Evolutionary conservation across 169 alveolate species (phyloP).

Genomic region (Miamiensis avidus): DNA sequence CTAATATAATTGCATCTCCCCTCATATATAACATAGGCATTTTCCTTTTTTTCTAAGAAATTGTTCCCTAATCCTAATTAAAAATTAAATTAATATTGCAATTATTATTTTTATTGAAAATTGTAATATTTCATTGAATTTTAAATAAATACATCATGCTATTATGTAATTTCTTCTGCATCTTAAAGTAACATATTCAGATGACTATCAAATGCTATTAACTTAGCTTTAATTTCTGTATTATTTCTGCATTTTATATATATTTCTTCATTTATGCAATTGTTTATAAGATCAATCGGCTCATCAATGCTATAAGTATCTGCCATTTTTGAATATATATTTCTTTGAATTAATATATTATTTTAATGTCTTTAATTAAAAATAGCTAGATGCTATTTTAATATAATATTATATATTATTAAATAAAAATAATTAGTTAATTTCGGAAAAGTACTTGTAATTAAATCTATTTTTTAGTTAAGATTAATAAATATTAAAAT

Average conservation of each 20-base stretch:
- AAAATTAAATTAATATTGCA: not conserved
- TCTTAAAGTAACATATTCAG: conserved; percentile 14
- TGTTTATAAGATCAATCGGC: conserved; percentile 22
- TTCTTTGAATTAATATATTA: no score
- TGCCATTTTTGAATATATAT: not conserved
- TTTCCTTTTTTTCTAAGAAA: not conserved
- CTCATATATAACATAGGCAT: conserved; percentile 27
- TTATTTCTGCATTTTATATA: conserved; percentile 22
- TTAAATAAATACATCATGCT: not conserved
- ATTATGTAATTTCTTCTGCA: conserved; percentile 17
- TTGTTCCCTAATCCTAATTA: not conserved
- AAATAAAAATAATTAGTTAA: no score
- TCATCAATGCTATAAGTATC: not conserved
- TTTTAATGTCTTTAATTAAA: no score
- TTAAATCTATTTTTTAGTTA: not conserved
- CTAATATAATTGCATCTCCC: conserved; percentile 23
- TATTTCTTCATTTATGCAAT: conserved; percentile 7
- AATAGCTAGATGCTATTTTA: no score
- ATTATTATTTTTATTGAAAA: not conserved
- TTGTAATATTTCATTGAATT: not conserved
- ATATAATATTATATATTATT: no score
- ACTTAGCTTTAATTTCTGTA: conserved; percentile 25
- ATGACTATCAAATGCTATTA: conserved; percentile 27
- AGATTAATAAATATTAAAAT: no score
- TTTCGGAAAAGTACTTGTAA: no score